Conservation (phyloP, 78 protist genomes). For the Dictyostelium firmibasis region DNA sequence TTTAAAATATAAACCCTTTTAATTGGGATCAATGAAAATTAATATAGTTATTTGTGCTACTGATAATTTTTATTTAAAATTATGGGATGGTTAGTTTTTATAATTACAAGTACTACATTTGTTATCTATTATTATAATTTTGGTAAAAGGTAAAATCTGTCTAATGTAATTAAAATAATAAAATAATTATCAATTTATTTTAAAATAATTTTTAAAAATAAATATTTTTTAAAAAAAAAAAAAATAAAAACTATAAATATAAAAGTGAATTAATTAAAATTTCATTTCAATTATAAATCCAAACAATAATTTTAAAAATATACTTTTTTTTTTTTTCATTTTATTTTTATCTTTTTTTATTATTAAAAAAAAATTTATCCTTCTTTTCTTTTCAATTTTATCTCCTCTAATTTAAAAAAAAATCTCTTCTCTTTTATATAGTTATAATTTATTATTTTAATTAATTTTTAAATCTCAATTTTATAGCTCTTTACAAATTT, state of each 20-base stretch:
- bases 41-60: no score
- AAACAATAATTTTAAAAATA: neutral
- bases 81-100: neutral
- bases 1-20: neutral
- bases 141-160: neutral
- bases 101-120: neutral
- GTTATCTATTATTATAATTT: neutral
- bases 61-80: neutral
- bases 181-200: neutral
- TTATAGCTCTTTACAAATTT: neutral
- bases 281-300: neutral
- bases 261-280: neutral
- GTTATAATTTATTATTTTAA: no score
- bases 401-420: neutral
- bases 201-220: neutral
- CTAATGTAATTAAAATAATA: neutral
- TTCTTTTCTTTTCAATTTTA: neutral
- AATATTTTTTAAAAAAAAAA: neutral
- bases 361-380: neutral
- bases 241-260: neutral
- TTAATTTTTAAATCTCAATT: neutral
- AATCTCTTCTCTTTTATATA: neutral
- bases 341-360: neutral
- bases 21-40: neutral
- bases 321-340: neutral